phyloP scores from a whole-genome alignment of 148 eudicot species.

The Cornus florida region DNA sequence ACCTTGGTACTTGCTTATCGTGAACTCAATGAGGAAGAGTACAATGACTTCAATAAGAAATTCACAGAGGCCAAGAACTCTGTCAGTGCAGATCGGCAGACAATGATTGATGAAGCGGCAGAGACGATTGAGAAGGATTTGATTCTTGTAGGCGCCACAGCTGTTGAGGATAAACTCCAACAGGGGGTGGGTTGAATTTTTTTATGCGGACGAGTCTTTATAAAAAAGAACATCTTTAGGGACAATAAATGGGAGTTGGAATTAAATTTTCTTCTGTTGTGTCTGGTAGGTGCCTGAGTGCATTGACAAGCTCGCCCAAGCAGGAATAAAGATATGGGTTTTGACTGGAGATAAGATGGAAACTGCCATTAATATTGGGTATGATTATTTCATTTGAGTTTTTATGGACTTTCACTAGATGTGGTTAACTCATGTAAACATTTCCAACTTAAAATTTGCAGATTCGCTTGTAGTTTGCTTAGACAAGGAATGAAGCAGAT shows the following conservation, averaged over 20 bases:
- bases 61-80: constrained; percentile 68
- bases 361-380: constrained; percentile 97
- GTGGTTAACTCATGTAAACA: neutral
- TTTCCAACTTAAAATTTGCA: constrained; percentile 42
- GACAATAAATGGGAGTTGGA: neutral
- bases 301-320: constrained; percentile 91
- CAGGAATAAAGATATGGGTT: constrained; percentile 96
- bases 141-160: constrained; percentile 93
- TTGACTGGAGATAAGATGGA: constrained; percentile 98
- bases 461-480: constrained; percentile 91
- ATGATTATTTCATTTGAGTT: constrained; percentile 13
- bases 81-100: constrained; percentile 69
- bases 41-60: constrained; percentile 40
- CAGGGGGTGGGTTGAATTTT: constrained; percentile 51
- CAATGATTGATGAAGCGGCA: constrained; percentile 54
- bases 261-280: constrained; percentile 5
- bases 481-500: constrained; percentile 94
- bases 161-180: constrained; percentile 96
- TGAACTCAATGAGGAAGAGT: constrained; percentile 63
- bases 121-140: constrained; percentile 75
- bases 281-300: constrained; percentile 77
- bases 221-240: neutral
- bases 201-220: neutral
- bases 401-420: neutral
- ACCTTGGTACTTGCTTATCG: constrained; percentile 86